Evolutionary conservation across 495 filamentous ascomycete genomes (phyloP), one percentile per base, ranked within the genome.

Genomic region (Diplogelasinospora grovesii): DNA sequence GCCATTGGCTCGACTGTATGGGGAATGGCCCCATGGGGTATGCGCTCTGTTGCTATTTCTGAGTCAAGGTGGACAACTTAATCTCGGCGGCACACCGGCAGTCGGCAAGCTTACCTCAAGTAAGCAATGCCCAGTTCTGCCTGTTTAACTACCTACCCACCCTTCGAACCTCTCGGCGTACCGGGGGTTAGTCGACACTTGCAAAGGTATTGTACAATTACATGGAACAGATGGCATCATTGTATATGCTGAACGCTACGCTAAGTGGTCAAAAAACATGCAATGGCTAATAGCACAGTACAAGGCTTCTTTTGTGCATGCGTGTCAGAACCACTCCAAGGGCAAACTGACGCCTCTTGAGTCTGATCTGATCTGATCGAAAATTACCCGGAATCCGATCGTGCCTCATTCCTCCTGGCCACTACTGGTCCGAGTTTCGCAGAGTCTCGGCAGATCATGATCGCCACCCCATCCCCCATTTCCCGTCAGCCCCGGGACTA

Each of bases 81-180:
- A 52, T 53, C 39, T 53, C 5, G 26, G 31, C 52, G 48, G 50
- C 38, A 48, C 44, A 52, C 48, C 55, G 57, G 57, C 57, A 56
- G 20, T 54, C 54, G 49, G 55, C 52, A 52, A 52, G 39, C 41
- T 9, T 26, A 39, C 31, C 38, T 28, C 1, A 24, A 10, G 18
- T 24, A 23, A 27, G 15, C 22, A 33, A 36, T n/a, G 22, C 13
- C 23, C 28, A 27, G 24, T 46, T 50, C 30, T 57, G 44, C 53
- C 46, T 45, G 45, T 52, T 43, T 38, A 16, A 23, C 35, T 32
- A 38, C 37, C 37, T 34, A 28, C 42, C 38, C 24, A 39, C 22
- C 36, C 25, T n/a, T n/a, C n/a, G n/a, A n/a, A n/a, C n/a, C n/a
- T n/a, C n/a, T n/a, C n/a, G n/a, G n/a, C n/a, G n/a, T n/a, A n/a